Evolutionary conservation across 2,329 filamentous ascomycete genomes (phyloP).

Genomic region (Aspergillus latus): DNA sequence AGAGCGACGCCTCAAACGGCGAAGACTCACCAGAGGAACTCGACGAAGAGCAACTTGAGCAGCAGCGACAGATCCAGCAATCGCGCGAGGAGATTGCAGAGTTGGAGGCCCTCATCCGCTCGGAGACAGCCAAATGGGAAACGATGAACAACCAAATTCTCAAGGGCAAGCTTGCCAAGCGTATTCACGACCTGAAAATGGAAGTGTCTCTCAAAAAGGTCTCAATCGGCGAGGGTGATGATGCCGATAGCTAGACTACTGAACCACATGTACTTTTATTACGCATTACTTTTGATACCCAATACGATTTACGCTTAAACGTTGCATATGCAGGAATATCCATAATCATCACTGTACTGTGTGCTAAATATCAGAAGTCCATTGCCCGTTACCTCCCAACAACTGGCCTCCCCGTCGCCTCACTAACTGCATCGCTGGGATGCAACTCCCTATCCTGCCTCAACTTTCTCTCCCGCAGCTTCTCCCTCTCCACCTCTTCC

Average conservation of each 20-base stretch:
- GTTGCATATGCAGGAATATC: not conserved
- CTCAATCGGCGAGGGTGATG: slow-evolving; percentile 39
- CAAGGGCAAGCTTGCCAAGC: slow-evolving; percentile 45
- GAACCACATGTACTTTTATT: slow-evolving; percentile 2
- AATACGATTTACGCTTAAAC: slow-evolving; percentile 4
- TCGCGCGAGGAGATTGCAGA: slow-evolving; percentile 48
- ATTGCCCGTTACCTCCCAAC: slow-evolving; percentile 24
- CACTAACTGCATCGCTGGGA: slow-evolving; percentile 28
- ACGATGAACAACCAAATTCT: slow-evolving; percentile 42
- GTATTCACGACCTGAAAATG: slow-evolving; percentile 46
- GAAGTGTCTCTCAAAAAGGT: slow-evolving; percentile 47
- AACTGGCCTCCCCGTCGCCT: slow-evolving; percentile 30
- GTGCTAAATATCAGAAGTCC: not conserved
- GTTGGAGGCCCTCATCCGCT: slow-evolving; percentile 40
- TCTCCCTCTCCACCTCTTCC: slow-evolving; percentile 28
- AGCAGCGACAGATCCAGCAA: slow-evolving; percentile 43
- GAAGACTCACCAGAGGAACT: slow-evolving; percentile 39
- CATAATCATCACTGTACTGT: not conserved
- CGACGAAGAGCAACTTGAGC: slow-evolving; percentile 46
- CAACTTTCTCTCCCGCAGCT: slow-evolving; percentile 28
- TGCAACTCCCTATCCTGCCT: slow-evolving; percentile 30
- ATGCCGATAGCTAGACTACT: slow-evolving; percentile 29
- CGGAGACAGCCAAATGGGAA: slow-evolving; percentile 43
- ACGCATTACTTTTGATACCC: slow-evolving; percentile 15
- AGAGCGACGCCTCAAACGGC: slow-evolving; percentile 40